phyloP scores from a whole-genome alignment of 352 stramenopile genomes.

The Phytopythium aichiense region DNA sequence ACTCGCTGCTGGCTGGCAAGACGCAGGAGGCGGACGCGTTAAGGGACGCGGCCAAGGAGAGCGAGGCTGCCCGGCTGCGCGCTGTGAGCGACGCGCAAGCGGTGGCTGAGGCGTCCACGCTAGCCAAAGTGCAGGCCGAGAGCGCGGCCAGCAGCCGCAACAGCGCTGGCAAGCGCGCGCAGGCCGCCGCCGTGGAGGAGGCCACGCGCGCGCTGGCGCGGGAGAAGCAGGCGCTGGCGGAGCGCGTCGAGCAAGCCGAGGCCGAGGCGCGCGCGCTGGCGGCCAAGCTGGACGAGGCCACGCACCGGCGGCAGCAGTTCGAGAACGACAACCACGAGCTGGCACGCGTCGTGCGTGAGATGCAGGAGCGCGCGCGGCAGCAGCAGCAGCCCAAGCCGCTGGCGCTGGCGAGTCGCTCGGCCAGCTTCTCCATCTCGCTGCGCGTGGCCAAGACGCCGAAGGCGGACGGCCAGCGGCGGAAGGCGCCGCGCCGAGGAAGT shows the following conservation, averaged over 20 bases:
- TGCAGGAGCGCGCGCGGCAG: slow-evolving; percentile 29
- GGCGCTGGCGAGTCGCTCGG: background rate
- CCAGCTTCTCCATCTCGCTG: slow-evolving; percentile 6
- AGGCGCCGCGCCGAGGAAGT: background rate
- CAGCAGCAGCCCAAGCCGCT: slow-evolving; percentile 6
- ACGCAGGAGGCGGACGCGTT: slow-evolving; percentile 42
- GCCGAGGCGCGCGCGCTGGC: slow-evolving; percentile 25
- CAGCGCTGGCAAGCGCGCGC: background rate
- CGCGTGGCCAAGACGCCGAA: background rate
- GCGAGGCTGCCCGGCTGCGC: slow-evolving; percentile 29
- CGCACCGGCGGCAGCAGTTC: slow-evolving; percentile 25
- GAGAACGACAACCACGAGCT: slow-evolving; percentile 60
- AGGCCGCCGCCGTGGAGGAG: slow-evolving; percentile 9
- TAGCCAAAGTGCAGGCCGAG: slow-evolving; percentile 15
- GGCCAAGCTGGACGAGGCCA: slow-evolving; percentile 16
- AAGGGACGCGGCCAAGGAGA: slow-evolving; percentile 48
- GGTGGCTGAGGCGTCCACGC: slow-evolving; percentile 21
- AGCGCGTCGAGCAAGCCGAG: slow-evolving; percentile 32
- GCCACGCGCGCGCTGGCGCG: slow-evolving; percentile 19
- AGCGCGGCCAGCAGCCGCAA: slow-evolving; percentile 10
- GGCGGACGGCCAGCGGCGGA: background rate
- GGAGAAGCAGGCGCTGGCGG: slow-evolving; percentile 38
- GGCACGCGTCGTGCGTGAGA: slow-evolving; percentile 33
- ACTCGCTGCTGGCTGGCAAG: slow-evolving; percentile 27
- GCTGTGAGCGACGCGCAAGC: slow-evolving; percentile 30